Evolutionary conservation across 495 filamentous ascomycete species (phyloP).

Genomic region (Chaetomium tenue): DNA sequence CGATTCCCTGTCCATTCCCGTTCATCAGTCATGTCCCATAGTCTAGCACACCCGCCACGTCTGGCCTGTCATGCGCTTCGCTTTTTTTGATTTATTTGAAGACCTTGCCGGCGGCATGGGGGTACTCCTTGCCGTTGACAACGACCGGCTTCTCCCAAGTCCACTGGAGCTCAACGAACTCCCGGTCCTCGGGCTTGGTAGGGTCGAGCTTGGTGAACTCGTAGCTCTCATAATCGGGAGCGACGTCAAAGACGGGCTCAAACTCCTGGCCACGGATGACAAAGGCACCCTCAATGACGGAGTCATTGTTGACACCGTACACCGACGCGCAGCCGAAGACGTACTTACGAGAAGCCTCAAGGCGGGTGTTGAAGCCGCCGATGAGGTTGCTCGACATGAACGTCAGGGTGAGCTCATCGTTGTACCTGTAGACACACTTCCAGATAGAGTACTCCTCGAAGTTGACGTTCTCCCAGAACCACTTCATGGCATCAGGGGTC

Average conservation of each 20-base stretch:
- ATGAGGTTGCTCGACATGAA: constrained; percentile 99
- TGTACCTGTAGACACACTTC: constrained; percentile 94
- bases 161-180: constrained; percentile 85
- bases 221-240: constrained; percentile 96
- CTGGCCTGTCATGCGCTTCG: constrained; percentile 23
- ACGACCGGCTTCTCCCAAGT: constrained; percentile 74
- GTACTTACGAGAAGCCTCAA: constrained; percentile 98
- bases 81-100: constrained; percentile 75
- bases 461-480: constrained; percentile 96
- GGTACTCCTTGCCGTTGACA: constrained; percentile 76
- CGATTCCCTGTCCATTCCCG: constrained; percentile 29
- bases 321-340: constrained; percentile 91
- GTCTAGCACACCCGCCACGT: constrained; percentile 30
- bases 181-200: constrained; percentile 74
- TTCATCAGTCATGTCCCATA: constrained; percentile 42
- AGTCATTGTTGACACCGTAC: constrained; percentile 83
- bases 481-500: constrained; percentile 82
- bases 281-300: constrained; percentile 86
- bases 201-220: constrained; percentile 92
- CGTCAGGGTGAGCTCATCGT: constrained; percentile 90
- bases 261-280: constrained; percentile 88
- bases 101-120: constrained; percentile 78
- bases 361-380: constrained; percentile 94
- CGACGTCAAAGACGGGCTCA: constrained; percentile 86
- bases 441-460: constrained; percentile 94